Percentiles rank a stretch among this genome's conserved stretches.
These are phyloP conservation scores for Sugiyamaella japonica DNA, from an alignment of 1,139 yeast species.

Conservation along the genomic window DNA sequence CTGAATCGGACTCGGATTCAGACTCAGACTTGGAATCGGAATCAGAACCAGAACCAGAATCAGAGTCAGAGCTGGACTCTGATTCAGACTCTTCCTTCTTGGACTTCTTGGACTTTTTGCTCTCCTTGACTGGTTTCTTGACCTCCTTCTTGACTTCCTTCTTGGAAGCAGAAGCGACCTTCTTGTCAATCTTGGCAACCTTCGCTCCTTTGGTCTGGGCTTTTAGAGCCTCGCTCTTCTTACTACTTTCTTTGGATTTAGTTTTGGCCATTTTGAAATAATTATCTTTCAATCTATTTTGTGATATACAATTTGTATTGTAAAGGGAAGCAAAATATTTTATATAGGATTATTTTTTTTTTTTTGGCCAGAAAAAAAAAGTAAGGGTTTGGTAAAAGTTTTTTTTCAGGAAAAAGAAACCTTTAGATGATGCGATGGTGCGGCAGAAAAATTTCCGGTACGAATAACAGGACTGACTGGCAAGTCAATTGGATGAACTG, in stretches of 20 bases:
- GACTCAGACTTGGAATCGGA: conserved; percentile 26
- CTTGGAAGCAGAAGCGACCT: conserved; percentile 32
- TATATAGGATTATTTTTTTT: conserved; percentile 2
- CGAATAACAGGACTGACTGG: background rate
- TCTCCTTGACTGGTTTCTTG: conserved; percentile 33
- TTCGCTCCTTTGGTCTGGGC: conserved; percentile 33
- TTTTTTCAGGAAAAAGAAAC: conserved; percentile 21
- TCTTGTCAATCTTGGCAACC: conserved; percentile 33
- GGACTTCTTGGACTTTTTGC: conserved; percentile 33
- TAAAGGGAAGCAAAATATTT: conserved; percentile 14
- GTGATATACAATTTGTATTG: background rate
- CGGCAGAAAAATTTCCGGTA: conserved; percentile 3
- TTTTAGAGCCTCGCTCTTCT: conserved; percentile 19
- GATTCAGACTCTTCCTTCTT: conserved; percentile 35
- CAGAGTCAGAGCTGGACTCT: conserved; percentile 36
- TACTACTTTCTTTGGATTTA: conserved; percentile 19
- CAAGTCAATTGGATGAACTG: background rate
- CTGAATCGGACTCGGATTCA: conserved; percentile 28
- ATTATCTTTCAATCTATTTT: conserved; percentile 6
- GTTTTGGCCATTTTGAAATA: conserved; percentile 26
- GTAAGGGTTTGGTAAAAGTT: conserved; percentile 18
- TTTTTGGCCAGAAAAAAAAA: conserved; percentile 15
- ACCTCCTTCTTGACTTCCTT: conserved; percentile 37
- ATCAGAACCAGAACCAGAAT: conserved; percentile 35
- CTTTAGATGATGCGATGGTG: conserved; percentile 7